phyloP scores from a whole-genome alignment of 2,329 filamentous ascomycete species.

The Ascochyta clinopodiicola region DNA sequence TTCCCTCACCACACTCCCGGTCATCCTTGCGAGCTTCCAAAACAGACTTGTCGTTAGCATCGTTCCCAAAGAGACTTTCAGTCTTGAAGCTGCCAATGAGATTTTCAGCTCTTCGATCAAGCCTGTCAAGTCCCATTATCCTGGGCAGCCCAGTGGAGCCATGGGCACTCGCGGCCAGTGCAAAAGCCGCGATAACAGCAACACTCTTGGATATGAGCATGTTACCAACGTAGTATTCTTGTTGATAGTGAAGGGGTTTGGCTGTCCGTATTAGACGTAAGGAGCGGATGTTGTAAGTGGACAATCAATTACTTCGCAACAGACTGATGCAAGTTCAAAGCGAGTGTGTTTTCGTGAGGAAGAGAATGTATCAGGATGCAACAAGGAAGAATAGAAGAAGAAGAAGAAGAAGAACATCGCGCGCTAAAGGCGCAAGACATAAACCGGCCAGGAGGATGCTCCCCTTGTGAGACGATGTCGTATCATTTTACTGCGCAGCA shows the following conservation, averaged over 20 bases:
- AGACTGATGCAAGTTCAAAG: not conserved
- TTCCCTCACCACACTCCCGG: conserved; percentile 41
- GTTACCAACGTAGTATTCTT: not conserved
- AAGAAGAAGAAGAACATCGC: not conserved
- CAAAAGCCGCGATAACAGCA: conserved; percentile 37
- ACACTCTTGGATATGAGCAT: conserved; percentile 44
- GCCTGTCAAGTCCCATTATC: conserved; percentile 44
- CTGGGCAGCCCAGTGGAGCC: conserved; percentile 35
- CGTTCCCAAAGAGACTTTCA: conserved; percentile 38
- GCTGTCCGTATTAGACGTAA: not conserved
- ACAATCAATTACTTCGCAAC: not conserved
- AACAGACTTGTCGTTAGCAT: conserved; percentile 22
- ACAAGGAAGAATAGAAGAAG: not conserved
- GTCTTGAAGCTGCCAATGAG: conserved; percentile 31
- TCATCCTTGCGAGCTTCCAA: conserved; percentile 36
- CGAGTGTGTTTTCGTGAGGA: not conserved
- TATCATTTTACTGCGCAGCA: not conserved
- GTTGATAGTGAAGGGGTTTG: not conserved
- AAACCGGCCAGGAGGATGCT: conserved; percentile 1
- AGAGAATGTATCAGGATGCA: not conserved
- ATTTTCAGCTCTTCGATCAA: conserved; percentile 17
- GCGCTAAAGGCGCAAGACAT: not conserved
- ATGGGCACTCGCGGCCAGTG: conserved; percentile 42
- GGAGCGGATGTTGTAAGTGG: conserved; percentile 2
- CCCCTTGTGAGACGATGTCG: conserved; percentile 2